phyloP scores from a whole-genome alignment of 2,329 filamentous ascomycete species.

The Tolypocladium paradoxum region DNA sequence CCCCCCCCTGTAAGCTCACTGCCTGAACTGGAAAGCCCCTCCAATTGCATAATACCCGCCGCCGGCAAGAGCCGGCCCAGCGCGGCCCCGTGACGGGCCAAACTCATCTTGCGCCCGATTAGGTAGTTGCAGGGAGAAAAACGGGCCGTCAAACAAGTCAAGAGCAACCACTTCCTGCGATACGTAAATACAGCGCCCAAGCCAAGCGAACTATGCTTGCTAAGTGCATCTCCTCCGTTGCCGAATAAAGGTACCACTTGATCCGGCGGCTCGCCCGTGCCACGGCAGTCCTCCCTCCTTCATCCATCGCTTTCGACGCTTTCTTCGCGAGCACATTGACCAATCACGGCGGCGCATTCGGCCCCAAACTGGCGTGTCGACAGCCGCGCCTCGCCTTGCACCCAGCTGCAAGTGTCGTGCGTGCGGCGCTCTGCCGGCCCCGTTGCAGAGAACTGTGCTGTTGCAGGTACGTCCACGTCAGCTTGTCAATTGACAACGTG shows the following conservation, averaged over 20 bases:
- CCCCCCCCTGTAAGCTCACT: too few species aligned
- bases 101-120: background rate
- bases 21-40: background rate
- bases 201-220: background rate
- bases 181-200: background rate
- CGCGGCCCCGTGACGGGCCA: background rate
- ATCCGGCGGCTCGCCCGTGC: background rate
- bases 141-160: background rate
- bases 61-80: background rate
- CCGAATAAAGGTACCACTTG: conserved; percentile 3
- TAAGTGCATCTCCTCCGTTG: conserved; percentile 10
- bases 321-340: background rate
- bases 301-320: background rate
- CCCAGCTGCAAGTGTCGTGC: background rate
- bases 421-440: background rate
- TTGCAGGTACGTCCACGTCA: background rate
- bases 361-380: background rate
- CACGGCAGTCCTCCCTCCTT: background rate
- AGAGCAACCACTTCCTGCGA: background rate
- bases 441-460: background rate
- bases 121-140: background rate
- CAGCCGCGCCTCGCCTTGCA: background rate
- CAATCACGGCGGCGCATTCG: background rate
- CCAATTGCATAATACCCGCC: background rate
- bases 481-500: background rate